Base-by-base conservation (phyloP, 345 rosid species). In the Trapa incisa region DNA sequence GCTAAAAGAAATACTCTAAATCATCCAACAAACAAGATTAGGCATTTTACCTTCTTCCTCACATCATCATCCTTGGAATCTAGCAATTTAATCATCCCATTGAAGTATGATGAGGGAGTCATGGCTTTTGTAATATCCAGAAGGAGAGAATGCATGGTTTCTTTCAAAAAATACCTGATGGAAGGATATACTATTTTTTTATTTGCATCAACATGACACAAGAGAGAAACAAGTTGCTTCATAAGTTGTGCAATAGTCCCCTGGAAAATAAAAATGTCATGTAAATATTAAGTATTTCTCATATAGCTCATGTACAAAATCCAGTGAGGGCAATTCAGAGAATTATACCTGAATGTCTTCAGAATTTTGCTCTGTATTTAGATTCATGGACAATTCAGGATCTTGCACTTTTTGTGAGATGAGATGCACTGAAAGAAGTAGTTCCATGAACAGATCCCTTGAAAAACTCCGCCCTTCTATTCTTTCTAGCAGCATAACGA, bases 331-430 rank as follows among this genome's bases (percentile, higher is more conserved):
- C 36, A 37, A 7, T 32, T 22, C 6, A 47, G 37, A 12, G 35
- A 65, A 22, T 14, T n/a, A 41, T 37, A 93, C 99, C 96, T 89
- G 99, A 71, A 94, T 85, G 69, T 67, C 75, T 68, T 71, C 80
- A 22, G 82, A 79, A 80, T 80, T 81, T 75, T 82, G 87, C 71
- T 67, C 73, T 29, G 92, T 84, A 68, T 84, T 83, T 64, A 68
- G 84, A 75, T 75, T 83, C 76, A 87, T 81, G n/a, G 80, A 70
- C 65, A 94, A 83, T 74, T 89, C 91, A 61, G 97, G 96, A 72
- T 82, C 92, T 78, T 86, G 88, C 83, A 94, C 73, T 73, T 86
- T 89, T 65, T 85, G 76, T 58, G 73, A 81, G 76, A 82, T 73
- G 63, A 94, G 84, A 71, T 85, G 84, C 76, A 85, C 68, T 42